Percentiles rank a stretch among this genome's conserved stretches.
Evolutionary conservation across 371 early-diverging fungal genomes (phyloP).

Genomic region (Syncephalastrum contaminatum): DNA sequence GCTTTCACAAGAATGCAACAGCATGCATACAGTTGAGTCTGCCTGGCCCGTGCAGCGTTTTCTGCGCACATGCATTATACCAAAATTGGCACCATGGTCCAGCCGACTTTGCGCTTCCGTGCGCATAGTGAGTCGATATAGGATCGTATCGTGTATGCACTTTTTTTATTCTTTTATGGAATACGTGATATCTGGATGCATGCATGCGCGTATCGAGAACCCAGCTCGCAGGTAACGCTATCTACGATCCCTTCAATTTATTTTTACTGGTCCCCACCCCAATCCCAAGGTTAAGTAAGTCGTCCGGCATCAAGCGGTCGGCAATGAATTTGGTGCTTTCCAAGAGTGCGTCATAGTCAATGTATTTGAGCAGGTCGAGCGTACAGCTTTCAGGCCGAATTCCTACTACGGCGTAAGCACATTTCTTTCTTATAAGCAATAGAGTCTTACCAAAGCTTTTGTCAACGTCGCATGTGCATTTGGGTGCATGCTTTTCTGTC

Average conservation of each 20-base stretch:
- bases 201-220: not conserved
- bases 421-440: not conserved
- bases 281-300: no score
- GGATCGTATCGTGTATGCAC: not conserved
- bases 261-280: no score
- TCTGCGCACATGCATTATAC: no score
- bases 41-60: no score
- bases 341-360: slow-evolving; percentile 17
- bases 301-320: not conserved
- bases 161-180: not conserved
- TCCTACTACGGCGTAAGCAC: no score
- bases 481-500: slow-evolving; percentile 13
- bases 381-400: slow-evolving; percentile 26
- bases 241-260: no score
- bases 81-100: no score
- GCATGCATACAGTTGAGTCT: no score
- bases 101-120: no score
- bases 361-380: slow-evolving; percentile 18
- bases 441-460: slow-evolving; percentile 24
- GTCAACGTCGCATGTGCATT: slow-evolving; percentile 35
- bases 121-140: not conserved
- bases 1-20: no score
- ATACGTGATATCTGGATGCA: not conserved
- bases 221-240: no score
- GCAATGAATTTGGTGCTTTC: slow-evolving; percentile 12